Evolutionary conservation across 1,284 basidiomycete species (phyloP).

Genomic region (Stygiomarasmius scandens): DNA sequence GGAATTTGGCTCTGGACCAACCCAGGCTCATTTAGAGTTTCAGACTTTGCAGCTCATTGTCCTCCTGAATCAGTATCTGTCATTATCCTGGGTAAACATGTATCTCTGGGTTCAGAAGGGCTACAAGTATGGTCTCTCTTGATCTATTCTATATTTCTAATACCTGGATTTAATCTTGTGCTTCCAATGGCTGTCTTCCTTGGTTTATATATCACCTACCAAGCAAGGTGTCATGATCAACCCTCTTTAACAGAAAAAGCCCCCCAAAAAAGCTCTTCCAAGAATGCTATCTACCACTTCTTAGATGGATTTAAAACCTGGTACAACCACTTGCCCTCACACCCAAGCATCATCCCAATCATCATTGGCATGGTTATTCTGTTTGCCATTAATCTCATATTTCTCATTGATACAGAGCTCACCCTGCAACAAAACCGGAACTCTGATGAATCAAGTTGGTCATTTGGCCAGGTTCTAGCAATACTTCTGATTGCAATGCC

Average conservation of each 20-base stretch:
- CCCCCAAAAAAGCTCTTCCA: no score
- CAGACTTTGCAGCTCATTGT: neutral
- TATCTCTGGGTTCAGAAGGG: neutral
- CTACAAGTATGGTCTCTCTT: constrained; percentile 20
- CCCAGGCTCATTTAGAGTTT: constrained; percentile 18
- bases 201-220: neutral
- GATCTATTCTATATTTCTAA: constrained; percentile 20
- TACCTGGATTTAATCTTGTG: constrained; percentile 22
- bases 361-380: constrained; percentile 16
- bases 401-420: constrained; percentile 22
- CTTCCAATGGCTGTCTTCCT: constrained; percentile 17
- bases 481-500: constrained; percentile 25
- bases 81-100: neutral
- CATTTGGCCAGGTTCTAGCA: constrained; percentile 29
- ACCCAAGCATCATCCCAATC: neutral
- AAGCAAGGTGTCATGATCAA: neutral
- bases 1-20: constrained; percentile 29
- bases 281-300: neutral
- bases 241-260: neutral
- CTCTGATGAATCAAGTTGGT: constrained; percentile 20
- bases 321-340: neutral
- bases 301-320: neutral
- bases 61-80: neutral
- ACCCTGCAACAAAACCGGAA: constrained; percentile 17
- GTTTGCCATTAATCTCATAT: constrained; percentile 17